Evolutionary conservation across 2,329 filamentous ascomycete genomes (phyloP).

Genomic region (Fusarium chlamydosporum): DNA sequence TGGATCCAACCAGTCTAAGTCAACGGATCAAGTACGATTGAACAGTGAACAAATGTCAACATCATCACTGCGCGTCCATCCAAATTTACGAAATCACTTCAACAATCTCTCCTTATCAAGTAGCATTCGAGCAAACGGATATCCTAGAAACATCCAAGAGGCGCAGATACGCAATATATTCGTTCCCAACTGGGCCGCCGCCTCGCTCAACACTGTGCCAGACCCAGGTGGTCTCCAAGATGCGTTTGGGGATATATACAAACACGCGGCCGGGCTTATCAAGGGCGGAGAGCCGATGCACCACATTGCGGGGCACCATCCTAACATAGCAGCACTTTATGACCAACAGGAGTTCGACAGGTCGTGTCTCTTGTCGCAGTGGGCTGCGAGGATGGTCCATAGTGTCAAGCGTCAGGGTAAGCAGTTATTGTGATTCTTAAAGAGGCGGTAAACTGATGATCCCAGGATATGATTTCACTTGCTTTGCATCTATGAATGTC

Average conservation of each 20-base stretch:
- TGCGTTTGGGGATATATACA: constrained; percentile 6
- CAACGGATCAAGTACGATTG: no score
- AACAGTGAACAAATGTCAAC: accelerated
- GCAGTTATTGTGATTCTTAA: accelerated
- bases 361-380: constrained; percentile 24
- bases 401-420: constrained; percentile 28
- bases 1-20: accelerated
- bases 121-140: constrained; percentile 13
- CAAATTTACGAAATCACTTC: constrained; percentile 6
- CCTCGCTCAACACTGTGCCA: constrained; percentile 9
- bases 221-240: constrained; percentile 13
- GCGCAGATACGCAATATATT: constrained; percentile 17
- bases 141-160: constrained; percentile 4
- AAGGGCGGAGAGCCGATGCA: accelerated
- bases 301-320: neutral
- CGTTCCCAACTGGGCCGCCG: neutral
- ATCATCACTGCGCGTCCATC: accelerated
- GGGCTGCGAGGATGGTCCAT: constrained; percentile 34
- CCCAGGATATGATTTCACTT: constrained; percentile 30
- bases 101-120: constrained; percentile 16
- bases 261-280: neutral
- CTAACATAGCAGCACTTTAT: constrained; percentile 24
- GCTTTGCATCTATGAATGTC: constrained; percentile 21
- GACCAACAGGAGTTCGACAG: constrained; percentile 17
- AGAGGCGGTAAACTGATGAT: accelerated